Conservation (phyloP, 2,329 filamentous ascomycete genomes). For the Beauveria rudraprayagi region DNA sequence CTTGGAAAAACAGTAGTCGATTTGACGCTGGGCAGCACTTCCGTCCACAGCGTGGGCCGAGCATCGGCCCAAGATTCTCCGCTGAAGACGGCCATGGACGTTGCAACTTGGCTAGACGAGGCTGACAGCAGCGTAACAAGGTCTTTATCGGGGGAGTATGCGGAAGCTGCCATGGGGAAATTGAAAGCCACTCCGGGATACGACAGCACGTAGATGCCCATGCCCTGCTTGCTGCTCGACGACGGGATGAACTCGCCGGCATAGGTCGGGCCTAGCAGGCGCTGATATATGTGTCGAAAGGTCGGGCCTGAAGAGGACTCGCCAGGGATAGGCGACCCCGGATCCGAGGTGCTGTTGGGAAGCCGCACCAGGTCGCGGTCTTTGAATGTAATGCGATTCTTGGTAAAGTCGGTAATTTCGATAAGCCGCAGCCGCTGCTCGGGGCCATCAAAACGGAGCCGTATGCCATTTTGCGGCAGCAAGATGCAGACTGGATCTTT, state of each 20-base stretch:
- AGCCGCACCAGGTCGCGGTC: slow-evolving; percentile 69
- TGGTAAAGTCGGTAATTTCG: slow-evolving; percentile 84
- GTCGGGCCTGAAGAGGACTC: slow-evolving; percentile 51
- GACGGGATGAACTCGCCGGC: slow-evolving; percentile 83
- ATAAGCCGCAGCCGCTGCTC: slow-evolving; percentile 88
- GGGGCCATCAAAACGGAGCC: slow-evolving; percentile 85
- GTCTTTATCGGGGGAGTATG: slow-evolving; percentile 69
- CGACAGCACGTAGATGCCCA: slow-evolving; percentile 80
- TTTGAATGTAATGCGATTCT: slow-evolving; percentile 74
- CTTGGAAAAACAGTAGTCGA: slow-evolving; percentile 60
- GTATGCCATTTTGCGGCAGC: slow-evolving; percentile 78
- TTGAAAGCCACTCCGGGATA: slow-evolving; percentile 93
- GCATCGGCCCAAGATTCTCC: slow-evolving; percentile 87
- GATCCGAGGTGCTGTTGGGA: slow-evolving; percentile 28
- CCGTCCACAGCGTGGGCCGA: slow-evolving; percentile 67
- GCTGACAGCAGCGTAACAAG: slow-evolving; percentile 82
- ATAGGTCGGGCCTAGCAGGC: slow-evolving; percentile 88
- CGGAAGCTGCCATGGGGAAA: slow-evolving; percentile 67
- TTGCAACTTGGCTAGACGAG: slow-evolving; percentile 65
- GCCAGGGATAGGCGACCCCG: slow-evolving; percentile 23
- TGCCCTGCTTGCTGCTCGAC: slow-evolving; percentile 36
- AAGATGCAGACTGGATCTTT: slow-evolving; percentile 65
- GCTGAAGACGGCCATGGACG: slow-evolving; percentile 83
- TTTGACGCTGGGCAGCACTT: slow-evolving; percentile 64
- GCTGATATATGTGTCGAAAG: slow-evolving; percentile 86